Conservation (phyloP, 352 stramenopile species). For the Phytophthora multivora region DNA sequence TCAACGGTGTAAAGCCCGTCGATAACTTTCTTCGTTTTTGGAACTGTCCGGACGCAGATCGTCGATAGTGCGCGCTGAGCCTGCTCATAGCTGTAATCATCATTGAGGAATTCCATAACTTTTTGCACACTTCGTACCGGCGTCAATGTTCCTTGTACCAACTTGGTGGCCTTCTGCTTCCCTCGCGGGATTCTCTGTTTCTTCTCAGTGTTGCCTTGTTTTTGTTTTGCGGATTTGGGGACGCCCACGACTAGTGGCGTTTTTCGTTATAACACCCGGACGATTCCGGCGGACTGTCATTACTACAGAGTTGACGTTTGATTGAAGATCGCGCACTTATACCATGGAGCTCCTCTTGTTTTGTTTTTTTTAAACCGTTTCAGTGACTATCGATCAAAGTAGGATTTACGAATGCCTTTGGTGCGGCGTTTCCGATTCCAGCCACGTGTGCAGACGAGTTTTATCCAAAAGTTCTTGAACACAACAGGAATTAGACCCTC, state of each 20-base stretch:
- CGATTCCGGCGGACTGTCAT: no score
- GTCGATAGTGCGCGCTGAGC: background rate
- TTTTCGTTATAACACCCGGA: no score
- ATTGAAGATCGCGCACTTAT: no score
- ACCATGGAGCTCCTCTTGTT: no score
- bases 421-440: constrained; percentile 1
- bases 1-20: background rate
- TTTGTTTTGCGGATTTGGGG: no score
- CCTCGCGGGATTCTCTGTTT: background rate
- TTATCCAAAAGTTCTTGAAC: constrained; percentile 15
- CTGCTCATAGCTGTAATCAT: constrained; percentile 1
- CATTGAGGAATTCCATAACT: background rate
- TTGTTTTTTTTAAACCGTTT: no score
- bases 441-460: constrained; percentile 7
- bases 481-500: background rate
- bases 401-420: background rate
- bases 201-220: background rate
- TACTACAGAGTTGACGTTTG: no score
- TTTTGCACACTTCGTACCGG: background rate
- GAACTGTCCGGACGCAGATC: background rate
- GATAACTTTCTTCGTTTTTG: background rate
- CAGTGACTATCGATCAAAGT: constrained; percentile 6
- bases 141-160: background rate
- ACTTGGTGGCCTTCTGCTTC: constrained; percentile 1
- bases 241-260: no score